phyloP scores from a whole-genome alignment of 2,329 filamentous ascomycete species.

The Drechslera avenae region DNA sequence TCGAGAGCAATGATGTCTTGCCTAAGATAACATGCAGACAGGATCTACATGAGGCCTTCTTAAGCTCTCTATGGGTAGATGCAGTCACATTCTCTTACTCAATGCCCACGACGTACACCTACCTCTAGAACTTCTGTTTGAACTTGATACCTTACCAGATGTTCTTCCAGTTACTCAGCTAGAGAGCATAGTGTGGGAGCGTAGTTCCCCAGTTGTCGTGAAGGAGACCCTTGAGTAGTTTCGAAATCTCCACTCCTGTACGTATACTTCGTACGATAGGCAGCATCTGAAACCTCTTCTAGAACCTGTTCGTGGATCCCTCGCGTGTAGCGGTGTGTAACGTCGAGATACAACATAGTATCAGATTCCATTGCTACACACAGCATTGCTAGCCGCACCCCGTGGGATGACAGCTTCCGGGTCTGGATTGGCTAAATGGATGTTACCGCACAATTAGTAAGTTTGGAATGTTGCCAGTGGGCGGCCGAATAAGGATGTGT shows the following conservation, averaged over 20 bases:
- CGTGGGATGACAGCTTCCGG: not conserved
- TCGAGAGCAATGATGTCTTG: slow-evolving; percentile 15
- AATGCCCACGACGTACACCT: not conserved
- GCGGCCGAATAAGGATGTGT: slow-evolving; percentile 7
- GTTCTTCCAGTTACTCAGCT: not conserved
- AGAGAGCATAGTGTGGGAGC: not conserved
- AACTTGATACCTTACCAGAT: not conserved
- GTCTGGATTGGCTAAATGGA: not conserved
- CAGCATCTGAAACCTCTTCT: not conserved
- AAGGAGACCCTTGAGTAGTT: not conserved
- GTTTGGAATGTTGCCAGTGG: not conserved
- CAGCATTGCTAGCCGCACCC: not conserved
- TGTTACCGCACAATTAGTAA: slow-evolving; percentile 1
- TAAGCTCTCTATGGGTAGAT: not conserved
- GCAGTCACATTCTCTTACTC: not conserved
- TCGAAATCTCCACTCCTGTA: not conserved
- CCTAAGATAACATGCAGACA: slow-evolving; percentile 15
- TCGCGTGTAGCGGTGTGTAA: slow-evolving; percentile 11
- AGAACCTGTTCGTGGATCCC: not conserved
- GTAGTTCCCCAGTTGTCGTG: no score
- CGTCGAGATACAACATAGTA: slow-evolving; percentile 16
- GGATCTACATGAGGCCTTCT: slow-evolving; percentile 12
- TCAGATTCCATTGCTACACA: slow-evolving; percentile 5
- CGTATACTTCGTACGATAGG: not conserved
- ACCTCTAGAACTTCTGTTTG: not conserved